A percentile compares a stretch with the other conserved stretches of the same genome.
Conservation (phyloP, 2,329 filamentous ascomycete genomes). For the Tolypocladium endophyticum region DNA sequence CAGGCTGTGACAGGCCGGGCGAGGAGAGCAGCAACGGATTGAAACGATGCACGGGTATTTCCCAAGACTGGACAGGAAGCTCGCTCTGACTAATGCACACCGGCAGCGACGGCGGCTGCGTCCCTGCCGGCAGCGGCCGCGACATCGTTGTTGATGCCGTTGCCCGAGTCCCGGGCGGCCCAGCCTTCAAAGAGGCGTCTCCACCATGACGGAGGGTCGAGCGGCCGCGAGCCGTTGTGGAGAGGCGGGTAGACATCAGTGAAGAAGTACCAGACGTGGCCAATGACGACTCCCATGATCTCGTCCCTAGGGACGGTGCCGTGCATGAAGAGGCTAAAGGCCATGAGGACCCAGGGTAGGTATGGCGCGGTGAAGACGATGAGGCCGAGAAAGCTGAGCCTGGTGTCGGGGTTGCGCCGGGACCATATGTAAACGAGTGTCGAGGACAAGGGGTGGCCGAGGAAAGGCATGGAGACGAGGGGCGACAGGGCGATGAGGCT, state of each 20-base stretch:
- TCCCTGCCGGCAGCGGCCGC: conserved; percentile 41
- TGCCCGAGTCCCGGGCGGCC: conserved; percentile 34
- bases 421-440: conserved; percentile 98
- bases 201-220: conserved; percentile 90
- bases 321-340: conserved; percentile 84
- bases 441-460: conserved; percentile 86
- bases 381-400: conserved; percentile 79
- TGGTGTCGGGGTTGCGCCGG: conserved; percentile 81
- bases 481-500: conserved; percentile 76
- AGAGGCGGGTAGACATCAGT: conserved; percentile 91
- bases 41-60: background rate
- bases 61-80: background rate
- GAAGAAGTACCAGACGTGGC: conserved; percentile 98
- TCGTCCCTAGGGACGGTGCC: conserved; percentile 88
- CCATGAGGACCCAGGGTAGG: conserved; percentile 91
- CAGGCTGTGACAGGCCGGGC: background rate
- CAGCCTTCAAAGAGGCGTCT: conserved; percentile 67
- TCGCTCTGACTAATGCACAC: background rate
- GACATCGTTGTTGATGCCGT: conserved; percentile 51
- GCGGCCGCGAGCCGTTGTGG: conserved; percentile 70
- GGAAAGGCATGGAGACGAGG: conserved; percentile 81
- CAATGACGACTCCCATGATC: conserved; percentile 87
- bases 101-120: background rate
- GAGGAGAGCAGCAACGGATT: background rate
- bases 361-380: conserved; percentile 90